phyloP scores from a whole-genome alignment of 1,284 basidiomycete genomes.

The Apiotrichum gracile region DNA sequence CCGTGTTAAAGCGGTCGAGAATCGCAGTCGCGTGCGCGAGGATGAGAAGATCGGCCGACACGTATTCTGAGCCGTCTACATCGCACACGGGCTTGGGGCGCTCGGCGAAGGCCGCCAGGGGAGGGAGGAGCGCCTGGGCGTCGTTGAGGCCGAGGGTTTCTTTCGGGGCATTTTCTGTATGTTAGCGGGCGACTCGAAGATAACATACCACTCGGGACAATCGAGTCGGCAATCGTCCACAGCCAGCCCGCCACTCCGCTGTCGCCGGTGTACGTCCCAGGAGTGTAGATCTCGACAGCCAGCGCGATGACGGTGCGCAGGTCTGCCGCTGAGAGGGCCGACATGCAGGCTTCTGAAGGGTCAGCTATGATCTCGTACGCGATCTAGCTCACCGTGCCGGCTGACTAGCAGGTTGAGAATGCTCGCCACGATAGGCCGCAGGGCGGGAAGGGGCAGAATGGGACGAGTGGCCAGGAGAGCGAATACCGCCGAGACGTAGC shows the following conservation, averaged over 20 bases:
- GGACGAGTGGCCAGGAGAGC: not conserved
- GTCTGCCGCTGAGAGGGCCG: not conserved
- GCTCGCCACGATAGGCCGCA: conserved; percentile 24
- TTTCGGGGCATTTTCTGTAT: not conserved
- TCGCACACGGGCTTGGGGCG: not conserved
- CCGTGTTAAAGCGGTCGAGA: conserved; percentile 3
- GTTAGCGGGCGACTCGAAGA: not conserved
- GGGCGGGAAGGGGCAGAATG: not conserved
- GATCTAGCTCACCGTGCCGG: conserved; percentile 24
- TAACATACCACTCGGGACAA: not conserved
- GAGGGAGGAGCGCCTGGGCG: conserved; percentile 1
- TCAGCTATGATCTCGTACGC: not conserved
- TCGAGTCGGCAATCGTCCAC: not conserved
- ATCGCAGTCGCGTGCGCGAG: conserved; percentile 2
- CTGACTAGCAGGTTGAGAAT: conserved; percentile 32
- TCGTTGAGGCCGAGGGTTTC: not conserved
- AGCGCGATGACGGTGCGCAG: not conserved
- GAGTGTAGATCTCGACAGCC: not conserved
- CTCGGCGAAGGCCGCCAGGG: not conserved
- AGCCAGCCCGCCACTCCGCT: not conserved
- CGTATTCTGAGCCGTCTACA: conserved; percentile 1
- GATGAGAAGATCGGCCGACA: not conserved
- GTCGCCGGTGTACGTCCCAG: not conserved
- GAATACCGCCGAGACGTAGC: conserved; percentile 11
- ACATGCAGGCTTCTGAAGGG: not conserved